Conservation (phyloP, 208 protist species). For the Lotmaria passim region DNA sequence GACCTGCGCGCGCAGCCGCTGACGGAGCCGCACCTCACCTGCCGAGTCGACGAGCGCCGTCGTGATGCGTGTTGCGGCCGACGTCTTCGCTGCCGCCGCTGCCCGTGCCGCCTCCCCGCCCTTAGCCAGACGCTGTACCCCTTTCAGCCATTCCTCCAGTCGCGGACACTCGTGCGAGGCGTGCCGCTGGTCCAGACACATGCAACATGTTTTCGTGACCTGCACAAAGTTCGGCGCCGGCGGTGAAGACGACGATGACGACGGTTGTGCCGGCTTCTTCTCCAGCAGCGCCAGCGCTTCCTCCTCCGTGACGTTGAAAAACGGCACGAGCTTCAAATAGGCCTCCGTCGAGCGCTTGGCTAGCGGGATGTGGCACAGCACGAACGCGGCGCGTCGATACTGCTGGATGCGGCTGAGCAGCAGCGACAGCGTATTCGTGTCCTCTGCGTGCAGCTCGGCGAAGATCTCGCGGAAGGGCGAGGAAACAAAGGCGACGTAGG, state of each 20-base stretch:
- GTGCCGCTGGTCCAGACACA: conserved; percentile 88
- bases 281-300: conserved; percentile 65
- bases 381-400: conserved; percentile 81
- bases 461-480: conserved; percentile 82
- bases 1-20: conserved; percentile 71
- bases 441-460: conserved; percentile 49
- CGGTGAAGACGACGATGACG: neutral
- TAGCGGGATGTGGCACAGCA: conserved; percentile 84
- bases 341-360: conserved; percentile 52
- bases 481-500: conserved; percentile 80
- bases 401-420: conserved; percentile 66
- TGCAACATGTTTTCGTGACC: conserved; percentile 86
- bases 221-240: conserved; percentile 75
- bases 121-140: conserved; percentile 41
- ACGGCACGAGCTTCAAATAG: conserved; percentile 58
- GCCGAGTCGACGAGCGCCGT: conserved; percentile 13
- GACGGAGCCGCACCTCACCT: conserved; percentile 26
- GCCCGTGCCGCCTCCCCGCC: neutral
- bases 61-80: conserved; percentile 10
- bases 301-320: conserved; percentile 76
- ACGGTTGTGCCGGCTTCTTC: neutral
- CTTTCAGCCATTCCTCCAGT: conserved; percentile 60
- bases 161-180: conserved; percentile 78
- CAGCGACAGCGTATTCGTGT: conserved; percentile 72
- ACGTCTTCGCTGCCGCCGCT: neutral